phyloP scores from a whole-genome alignment of 1,284 basidiomycete species.

The Erythrobasidium hasegawianum region DNA sequence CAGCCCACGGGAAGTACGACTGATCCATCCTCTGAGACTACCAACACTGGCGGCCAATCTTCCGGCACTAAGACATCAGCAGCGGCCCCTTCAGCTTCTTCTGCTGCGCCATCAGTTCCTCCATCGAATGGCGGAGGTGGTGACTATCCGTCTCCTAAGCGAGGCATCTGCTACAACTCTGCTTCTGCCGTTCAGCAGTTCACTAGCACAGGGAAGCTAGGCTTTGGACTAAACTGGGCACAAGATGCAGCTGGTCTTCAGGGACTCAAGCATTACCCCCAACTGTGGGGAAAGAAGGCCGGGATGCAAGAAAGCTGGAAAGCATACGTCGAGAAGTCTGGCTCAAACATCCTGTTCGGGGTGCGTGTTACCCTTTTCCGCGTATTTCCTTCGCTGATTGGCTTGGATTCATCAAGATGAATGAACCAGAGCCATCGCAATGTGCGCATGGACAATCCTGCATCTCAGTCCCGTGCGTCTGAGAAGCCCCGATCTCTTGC shows the following conservation, averaged over 20 bases:
- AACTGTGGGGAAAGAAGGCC: background rate
- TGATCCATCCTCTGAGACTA: background rate
- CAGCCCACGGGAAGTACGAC: background rate
- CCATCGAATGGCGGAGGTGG: background rate
- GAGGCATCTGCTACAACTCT: background rate
- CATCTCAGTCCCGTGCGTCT: background rate
- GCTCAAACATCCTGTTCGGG: background rate
- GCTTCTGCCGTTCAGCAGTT: background rate
- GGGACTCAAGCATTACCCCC: background rate
- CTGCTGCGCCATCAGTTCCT: background rate
- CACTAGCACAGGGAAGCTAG: background rate
- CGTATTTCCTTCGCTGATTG: background rate
- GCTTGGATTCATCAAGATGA: background rate
- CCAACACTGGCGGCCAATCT: background rate
- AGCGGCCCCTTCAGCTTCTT: background rate
- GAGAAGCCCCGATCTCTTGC: background rate
- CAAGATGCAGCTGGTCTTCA: background rate
- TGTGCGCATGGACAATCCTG: background rate
- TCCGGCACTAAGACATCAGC: background rate
- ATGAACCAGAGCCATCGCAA: background rate
- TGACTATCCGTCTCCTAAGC: background rate
- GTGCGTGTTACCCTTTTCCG: background rate
- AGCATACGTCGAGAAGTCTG: background rate
- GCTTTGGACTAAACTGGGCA: background rate
- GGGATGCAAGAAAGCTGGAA: background rate